Evolutionary conservation across 2,329 filamentous ascomycete genomes (phyloP), one percentile per base, ranked within the genome.

Genomic region (Xylariaceae sp.): DNA sequence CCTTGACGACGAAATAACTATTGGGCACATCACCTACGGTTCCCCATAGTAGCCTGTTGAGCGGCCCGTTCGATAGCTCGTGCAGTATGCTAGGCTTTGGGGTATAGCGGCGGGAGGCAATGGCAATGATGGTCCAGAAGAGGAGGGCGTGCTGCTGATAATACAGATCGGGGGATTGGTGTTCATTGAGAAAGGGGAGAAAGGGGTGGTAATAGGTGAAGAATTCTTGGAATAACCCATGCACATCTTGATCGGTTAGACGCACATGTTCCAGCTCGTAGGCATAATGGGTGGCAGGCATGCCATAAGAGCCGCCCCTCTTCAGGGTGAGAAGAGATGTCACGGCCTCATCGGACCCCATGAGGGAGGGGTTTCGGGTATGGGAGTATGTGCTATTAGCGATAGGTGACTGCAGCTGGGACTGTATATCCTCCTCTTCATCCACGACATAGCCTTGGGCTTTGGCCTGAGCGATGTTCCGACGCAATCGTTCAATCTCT

Each of bases 51-150:
- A 93, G 78, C 63, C 87, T 81, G 11, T 87, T 90, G 64, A 93
- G 75, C 23, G 86, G 86, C 0, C 85, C 84, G 21, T 76, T 77
- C 28, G 89, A 86, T 7, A 94, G 79, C 53, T 87, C 84, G 41
- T 83, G 85, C 51, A 94, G 80, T 28, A 93, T 79, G 12, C 79
- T 81, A 1, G 83, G 83, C 58, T 89, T 87, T 1, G 79, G 76
- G 37, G 80, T 79, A 69, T 88, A 92, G 34, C 90, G 87, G 48
- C 90, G 85, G 37, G 89, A 86, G 19, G 90, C 90, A 53, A 92
- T 87, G 31, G 89, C 84, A 41, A 93, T 79, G 57, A 94, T 88
- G 44, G 89, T 84, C 92, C 92, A 96, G 74, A 96, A 96, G 1
- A 96, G 82, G 12, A 96, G 79, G 3, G 87, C 87, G 47, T 92